These are phyloP conservation scores for Yamadazyma blattariae DNA, from an alignment of 1,139 yeast species.

Conservation along the genomic window DNA sequence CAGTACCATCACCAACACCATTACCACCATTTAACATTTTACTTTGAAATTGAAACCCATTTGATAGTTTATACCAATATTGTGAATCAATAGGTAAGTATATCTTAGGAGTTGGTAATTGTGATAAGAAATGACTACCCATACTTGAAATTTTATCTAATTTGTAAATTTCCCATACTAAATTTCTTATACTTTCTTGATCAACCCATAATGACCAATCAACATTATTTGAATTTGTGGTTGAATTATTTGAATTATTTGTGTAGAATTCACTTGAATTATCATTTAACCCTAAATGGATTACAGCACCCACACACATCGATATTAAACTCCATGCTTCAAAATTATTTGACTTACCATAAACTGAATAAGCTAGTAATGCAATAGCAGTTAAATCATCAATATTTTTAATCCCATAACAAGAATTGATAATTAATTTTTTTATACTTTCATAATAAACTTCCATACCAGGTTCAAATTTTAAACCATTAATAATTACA, in stretches of 20 bases:
- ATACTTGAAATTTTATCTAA: slow-evolving; percentile 18
- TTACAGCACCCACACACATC: slow-evolving; percentile 14
- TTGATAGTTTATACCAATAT: slow-evolving; percentile 1
- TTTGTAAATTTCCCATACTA: slow-evolving; percentile 26
- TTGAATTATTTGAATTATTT: too few relatives aligned
- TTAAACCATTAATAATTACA: slow-evolving; percentile 9
- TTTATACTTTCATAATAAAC: slow-evolving; percentile 10
- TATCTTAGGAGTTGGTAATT: slow-evolving; percentile 7
- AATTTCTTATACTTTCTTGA: slow-evolving; percentile 19
- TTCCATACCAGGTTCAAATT: slow-evolving; percentile 8
- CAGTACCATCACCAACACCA: too few relatives aligned
- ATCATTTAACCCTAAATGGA: slow-evolving; percentile 12
- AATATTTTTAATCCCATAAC: slow-evolving; percentile 20
- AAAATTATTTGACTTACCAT: slow-evolving; percentile 21
- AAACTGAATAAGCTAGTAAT: slow-evolving; percentile 22
- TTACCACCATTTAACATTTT: too few relatives aligned
- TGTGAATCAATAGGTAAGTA: slow-evolving; percentile 1
- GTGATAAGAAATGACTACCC: slow-evolving; percentile 12
- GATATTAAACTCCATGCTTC: slow-evolving; percentile 27
- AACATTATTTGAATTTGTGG: slow-evolving; percentile 1
- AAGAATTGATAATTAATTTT: slow-evolving; percentile 17
- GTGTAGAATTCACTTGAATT: background rate
- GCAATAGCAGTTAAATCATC: slow-evolving; percentile 23
- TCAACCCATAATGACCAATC: slow-evolving; percentile 20
- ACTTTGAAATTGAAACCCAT: slow-evolving; percentile 9